These are phyloP conservation scores for Magnusiomyces ingens DNA, from an alignment of 1,139 yeast genomes.

Conservation along the genomic window DNA sequence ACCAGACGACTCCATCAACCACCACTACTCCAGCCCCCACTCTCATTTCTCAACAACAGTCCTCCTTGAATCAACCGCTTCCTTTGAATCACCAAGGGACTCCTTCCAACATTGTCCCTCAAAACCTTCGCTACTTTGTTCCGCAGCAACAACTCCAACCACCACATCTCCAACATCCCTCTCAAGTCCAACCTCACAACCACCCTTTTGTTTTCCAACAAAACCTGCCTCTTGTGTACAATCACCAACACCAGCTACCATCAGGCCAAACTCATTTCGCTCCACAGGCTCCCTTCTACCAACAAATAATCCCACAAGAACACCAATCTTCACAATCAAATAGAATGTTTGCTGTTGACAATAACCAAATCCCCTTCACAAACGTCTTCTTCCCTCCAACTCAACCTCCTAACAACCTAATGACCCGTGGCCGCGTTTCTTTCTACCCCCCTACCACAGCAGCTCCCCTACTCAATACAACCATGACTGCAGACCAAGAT, in stretches of 20 bases:
- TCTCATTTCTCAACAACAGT: neutral
- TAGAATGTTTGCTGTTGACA: neutral
- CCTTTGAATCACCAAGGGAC: neutral
- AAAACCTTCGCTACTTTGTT: neutral
- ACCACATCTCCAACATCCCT: neutral
- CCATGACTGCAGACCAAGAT: neutral
- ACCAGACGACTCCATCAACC: neutral
- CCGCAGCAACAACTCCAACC: neutral
- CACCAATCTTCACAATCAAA: slow-evolving; percentile 5
- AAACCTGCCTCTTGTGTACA: neutral
- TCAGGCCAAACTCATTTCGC: neutral
- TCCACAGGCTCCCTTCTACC: neutral
- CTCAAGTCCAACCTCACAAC: neutral
- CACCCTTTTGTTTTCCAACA: neutral
- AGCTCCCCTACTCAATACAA: neutral
- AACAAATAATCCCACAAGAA: slow-evolving; percentile 3
- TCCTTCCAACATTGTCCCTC: neutral
- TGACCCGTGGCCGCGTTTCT: neutral
- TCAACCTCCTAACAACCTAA: neutral
- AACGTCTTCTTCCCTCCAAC: slow-evolving; percentile 2
- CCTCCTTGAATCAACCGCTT: neutral
- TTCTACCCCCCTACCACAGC: neutral
- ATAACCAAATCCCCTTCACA: neutral
- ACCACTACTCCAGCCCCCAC: neutral
- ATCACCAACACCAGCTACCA: neutral